These are phyloP conservation scores for Colletotrichum sp. DNA, from an alignment of 2,329 filamentous ascomycete species.

Conservation along the genomic window DNA sequence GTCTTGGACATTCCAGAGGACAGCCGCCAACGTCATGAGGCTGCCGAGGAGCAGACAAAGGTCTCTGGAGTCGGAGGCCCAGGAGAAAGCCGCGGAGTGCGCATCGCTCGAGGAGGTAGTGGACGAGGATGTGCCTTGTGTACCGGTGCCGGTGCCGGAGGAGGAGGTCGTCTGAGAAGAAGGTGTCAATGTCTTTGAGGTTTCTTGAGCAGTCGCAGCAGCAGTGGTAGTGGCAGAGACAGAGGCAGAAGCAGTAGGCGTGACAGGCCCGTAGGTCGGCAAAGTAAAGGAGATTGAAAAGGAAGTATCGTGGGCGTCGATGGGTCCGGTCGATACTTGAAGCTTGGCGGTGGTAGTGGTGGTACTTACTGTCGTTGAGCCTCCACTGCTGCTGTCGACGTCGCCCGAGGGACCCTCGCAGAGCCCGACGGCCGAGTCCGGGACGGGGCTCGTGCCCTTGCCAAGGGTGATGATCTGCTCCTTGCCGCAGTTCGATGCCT, in stretches of 20 bases:
- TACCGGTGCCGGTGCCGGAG: background rate
- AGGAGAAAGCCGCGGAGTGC: background rate
- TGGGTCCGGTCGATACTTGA: background rate
- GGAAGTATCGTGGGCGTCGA: background rate
- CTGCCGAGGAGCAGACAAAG: background rate
- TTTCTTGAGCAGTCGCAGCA: background rate
- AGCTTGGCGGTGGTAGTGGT: background rate
- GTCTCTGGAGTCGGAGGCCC: background rate
- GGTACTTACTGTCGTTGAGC: background rate
- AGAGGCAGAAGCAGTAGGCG: background rate
- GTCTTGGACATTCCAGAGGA: background rate
- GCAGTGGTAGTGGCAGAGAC: background rate
- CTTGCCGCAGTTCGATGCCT: constrained; percentile 44
- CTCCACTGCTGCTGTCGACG: background rate
- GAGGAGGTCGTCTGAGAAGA: background rate
- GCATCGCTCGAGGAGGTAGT: background rate
- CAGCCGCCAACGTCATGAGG: background rate
- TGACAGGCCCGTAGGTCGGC: background rate
- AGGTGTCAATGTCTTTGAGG: background rate
- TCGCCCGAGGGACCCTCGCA: constrained; percentile 33
- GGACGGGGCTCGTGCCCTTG: constrained; percentile 35
- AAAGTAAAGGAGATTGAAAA: background rate
- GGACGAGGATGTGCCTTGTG: background rate
- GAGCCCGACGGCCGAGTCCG: constrained; percentile 34
- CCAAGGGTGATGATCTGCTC: constrained; percentile 42